A percentile compares a stretch with the other conserved stretches of the same genome.
phyloP scores from a whole-genome alignment of 179 eudicot genomes.

The Patellifolia procumbens region DNA sequence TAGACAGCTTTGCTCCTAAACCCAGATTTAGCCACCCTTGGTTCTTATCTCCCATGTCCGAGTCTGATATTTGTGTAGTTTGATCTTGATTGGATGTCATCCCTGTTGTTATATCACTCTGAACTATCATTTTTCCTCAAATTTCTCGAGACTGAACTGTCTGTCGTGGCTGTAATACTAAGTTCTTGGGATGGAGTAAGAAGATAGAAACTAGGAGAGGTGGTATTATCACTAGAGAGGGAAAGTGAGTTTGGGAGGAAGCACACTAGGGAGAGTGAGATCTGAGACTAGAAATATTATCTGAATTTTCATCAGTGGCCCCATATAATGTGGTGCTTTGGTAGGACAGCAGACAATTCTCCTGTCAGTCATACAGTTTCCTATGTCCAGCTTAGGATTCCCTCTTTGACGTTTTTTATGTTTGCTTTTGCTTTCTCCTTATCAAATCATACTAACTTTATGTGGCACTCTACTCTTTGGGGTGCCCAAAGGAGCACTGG shows the following conservation, averaged over 20 bases:
- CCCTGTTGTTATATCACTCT: conserved; percentile 21
- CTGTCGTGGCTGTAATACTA: conserved; percentile 16
- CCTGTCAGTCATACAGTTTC: conserved; percentile 39
- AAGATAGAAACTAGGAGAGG: conserved; percentile 22
- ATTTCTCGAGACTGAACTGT: conserved; percentile 1
- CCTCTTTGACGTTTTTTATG: conserved; percentile 27
- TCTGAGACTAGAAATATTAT: conserved; percentile 30
- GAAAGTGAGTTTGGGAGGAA: conserved; percentile 1
- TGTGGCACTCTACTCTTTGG: conserved; percentile 33
- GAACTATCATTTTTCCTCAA: conserved; percentile 26
- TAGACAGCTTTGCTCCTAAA: conserved; percentile 31
- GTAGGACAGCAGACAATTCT: conserved; percentile 38
- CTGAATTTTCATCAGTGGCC: conserved; percentile 30
- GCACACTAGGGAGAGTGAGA: conserved; percentile 12
- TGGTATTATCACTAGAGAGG: conserved; percentile 7
- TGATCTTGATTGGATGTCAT: conserved; percentile 36
- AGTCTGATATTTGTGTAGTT: conserved; percentile 16
- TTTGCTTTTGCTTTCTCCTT: conserved; percentile 27
- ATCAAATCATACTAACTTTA: conserved; percentile 37
- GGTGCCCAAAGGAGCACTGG: conserved; percentile 31
- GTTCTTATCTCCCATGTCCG: conserved; percentile 19
- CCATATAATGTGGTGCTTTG: conserved; percentile 48
- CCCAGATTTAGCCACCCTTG: conserved; percentile 54
- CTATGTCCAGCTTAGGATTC: conserved; percentile 54
- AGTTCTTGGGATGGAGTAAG: conserved; percentile 15